Conservation (phyloP, 495 filamentous ascomycete genomes). For the Massariosphaeria phaeospora region DNA sequence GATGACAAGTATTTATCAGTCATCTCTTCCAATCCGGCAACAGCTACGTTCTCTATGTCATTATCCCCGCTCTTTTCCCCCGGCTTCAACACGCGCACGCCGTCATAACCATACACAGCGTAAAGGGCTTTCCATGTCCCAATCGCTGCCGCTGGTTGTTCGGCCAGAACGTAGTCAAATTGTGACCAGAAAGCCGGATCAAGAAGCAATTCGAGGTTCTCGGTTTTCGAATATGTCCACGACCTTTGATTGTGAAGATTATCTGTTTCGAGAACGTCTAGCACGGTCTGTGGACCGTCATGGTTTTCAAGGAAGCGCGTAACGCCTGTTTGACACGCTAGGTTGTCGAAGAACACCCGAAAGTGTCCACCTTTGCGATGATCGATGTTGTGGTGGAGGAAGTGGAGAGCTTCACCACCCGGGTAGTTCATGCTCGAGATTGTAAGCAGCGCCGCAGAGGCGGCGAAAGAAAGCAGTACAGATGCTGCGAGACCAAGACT, state of each 20-base stretch:
- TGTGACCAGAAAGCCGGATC: conserved; percentile 67
- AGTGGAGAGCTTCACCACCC: conserved; percentile 36
- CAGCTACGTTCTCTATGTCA: not conserved
- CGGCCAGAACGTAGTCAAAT: conserved; percentile 77
- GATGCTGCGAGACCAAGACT: conserved; percentile 53
- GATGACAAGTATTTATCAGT: conserved; percentile 45
- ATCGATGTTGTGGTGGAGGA: conserved; percentile 29
- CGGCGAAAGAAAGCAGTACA: conserved; percentile 53
- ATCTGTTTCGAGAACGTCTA: conserved; percentile 22
- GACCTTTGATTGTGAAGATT: conserved; percentile 12
- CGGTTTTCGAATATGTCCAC: conserved; percentile 64
- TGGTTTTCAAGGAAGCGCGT: conserved; percentile 65
- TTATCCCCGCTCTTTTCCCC: conserved; percentile 34
- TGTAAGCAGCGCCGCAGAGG: conserved; percentile 60
- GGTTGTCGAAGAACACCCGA: conserved; percentile 68
- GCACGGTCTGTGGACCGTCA: conserved; percentile 41
- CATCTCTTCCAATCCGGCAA: conserved; percentile 23
- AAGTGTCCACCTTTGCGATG: not conserved
- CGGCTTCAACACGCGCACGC: conserved; percentile 59
- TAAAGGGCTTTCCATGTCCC: conserved; percentile 69
- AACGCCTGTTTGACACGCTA: conserved; percentile 89
- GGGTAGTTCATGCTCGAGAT: conserved; percentile 45
- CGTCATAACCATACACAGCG: conserved; percentile 64
- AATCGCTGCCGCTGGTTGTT: conserved; percentile 55
- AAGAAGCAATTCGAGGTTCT: conserved; percentile 51